Percentiles rank a stretch among this genome's conserved stretches.
Evolutionary conservation across 768 basidiomycete species (phyloP).

Genomic region (Pilatotrama ljubarskyi): DNA sequence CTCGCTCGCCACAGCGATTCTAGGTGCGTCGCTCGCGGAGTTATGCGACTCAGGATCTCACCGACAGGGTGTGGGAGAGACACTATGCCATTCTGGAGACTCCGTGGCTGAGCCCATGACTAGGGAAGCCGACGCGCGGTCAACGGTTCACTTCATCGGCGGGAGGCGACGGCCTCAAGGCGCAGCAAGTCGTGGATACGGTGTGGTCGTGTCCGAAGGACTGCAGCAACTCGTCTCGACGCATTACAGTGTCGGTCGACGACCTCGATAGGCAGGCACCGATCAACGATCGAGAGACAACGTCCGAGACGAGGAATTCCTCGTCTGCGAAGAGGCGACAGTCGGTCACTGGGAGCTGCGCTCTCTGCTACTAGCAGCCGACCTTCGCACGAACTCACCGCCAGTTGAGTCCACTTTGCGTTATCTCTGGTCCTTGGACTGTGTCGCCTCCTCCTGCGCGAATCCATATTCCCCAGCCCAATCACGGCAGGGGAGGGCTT

Average conservation of each 20-base stretch:
- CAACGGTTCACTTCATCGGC: background rate
- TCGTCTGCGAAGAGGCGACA: background rate
- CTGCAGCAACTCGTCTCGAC: background rate
- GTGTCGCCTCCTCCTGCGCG: no score
- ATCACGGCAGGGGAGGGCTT: no score
- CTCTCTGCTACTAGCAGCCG: background rate
- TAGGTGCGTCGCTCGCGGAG: slow-evolving; percentile 1
- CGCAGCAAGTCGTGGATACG: background rate
- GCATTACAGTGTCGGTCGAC: background rate
- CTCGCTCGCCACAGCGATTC: slow-evolving; percentile 1
- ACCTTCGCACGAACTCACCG: no score
- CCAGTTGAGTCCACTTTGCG: no score
- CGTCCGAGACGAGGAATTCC: background rate
- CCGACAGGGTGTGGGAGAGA: background rate
- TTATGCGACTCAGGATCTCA: background rate
- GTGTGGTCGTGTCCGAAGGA: background rate
- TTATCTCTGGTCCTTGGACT: no score
- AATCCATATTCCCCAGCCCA: no score
- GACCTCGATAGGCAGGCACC: background rate
- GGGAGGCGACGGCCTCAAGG: background rate
- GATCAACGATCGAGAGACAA: slow-evolving; percentile 4
- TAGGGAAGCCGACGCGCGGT: slow-evolving; percentile 1
- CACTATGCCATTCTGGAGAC: slow-evolving; percentile 7
- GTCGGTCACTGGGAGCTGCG: background rate
- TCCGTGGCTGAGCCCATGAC: background rate